Percentiles rank a stretch among this genome's conserved stretches.
Conservation (phyloP, 805 yeast genomes). For the Candida tibetensis region DNA sequence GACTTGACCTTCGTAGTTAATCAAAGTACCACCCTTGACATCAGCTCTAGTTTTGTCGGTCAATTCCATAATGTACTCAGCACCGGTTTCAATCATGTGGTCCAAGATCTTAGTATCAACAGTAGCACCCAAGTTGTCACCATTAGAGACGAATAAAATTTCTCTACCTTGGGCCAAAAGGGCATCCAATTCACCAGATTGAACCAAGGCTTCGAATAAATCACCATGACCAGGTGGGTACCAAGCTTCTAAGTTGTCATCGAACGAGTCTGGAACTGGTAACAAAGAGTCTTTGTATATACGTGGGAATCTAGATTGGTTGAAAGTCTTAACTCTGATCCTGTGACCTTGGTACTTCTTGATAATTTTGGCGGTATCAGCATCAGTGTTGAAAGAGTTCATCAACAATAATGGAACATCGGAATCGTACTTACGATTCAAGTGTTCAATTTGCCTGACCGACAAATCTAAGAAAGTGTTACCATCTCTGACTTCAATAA, state of each 20-base stretch:
- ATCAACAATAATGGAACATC: conserved; percentile 95
- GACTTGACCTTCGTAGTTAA: conserved; percentile 92
- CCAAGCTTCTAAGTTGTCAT: conserved; percentile 84
- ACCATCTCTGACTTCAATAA: conserved; percentile 98
- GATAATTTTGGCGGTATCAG: conserved; percentile 90
- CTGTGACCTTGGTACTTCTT: conserved; percentile 96
- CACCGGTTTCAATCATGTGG: conserved; percentile 87
- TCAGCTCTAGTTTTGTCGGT: conserved; percentile 99
- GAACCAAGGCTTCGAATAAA: conserved; percentile 82
- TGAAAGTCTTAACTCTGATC: conserved; percentile 90
- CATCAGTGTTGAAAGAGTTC: conserved; percentile 98
- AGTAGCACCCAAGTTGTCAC: conserved; percentile 98
- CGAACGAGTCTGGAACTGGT: conserved; percentile 81
- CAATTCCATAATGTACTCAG: conserved; percentile 97
- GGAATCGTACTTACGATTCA: conserved; percentile 84
- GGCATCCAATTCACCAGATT: conserved; percentile 89
- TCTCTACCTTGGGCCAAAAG: conserved; percentile 92
- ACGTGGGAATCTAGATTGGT: conserved; percentile 97
- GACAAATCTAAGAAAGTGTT: conserved; percentile 93
- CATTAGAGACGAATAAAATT: conserved; percentile 91
- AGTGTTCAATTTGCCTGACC: conserved; percentile 94
- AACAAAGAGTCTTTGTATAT: conserved; percentile 91
- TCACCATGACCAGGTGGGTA: conserved; percentile 99
- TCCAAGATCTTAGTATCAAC: conserved; percentile 86
- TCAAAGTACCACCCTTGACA: conserved; percentile 98